Base-by-base conservation (phyloP, 2,329 filamentous ascomycete species). In the Teratosphaeria epicoccoides region DNA sequence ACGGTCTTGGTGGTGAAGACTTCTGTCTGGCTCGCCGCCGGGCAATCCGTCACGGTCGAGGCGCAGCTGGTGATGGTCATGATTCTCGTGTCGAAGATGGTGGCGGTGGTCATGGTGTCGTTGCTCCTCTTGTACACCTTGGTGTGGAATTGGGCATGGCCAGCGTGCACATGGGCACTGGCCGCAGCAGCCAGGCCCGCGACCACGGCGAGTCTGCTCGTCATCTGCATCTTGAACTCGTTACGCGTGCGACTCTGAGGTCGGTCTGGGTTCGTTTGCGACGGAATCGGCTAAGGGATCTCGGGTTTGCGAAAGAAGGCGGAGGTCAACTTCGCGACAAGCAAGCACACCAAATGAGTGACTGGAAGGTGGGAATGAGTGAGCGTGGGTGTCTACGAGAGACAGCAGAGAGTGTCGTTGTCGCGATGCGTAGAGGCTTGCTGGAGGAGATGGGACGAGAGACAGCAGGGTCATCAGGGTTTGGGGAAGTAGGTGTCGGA, bases 371-470 rank as follows among this genome's bases (percentile, higher is more conserved):
- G 57, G 52, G 55, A 66, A 66, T 57, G 63, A 66, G 57, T 61
- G 63, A 66, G 57, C 60, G 63, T 53, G 54, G 56, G 54, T 60
- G 63, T 60, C 63, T 63, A 44, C 58, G 47, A 62, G 59, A 65
- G 60, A 63, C 57, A 56, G 48, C 22, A 37, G 28, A 17, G 45
- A 50, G 49, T 33, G 49, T 45, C 44, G 43, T 52, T 43, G 57
- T 61, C 53, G 60, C 58, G 58, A 58, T 60, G 52, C 59, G 57
- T 58, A 57, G n/a, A n/a, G 57, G 50, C 56, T 54, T 59, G 52
- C 43, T 52, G 49, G 49, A 52, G 53, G 55, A 55, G 46, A 46
- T 24, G n/a, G 29, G n/a, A 37, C 29, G 23, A 17, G 4, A 14
- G 23, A 46, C 44, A 20, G 17, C 44, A 17, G 44, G 44, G 44